Evolutionary conservation across 2,329 filamentous ascomycete species (phyloP).

Genomic region (Epichloe sylvatica): DNA sequence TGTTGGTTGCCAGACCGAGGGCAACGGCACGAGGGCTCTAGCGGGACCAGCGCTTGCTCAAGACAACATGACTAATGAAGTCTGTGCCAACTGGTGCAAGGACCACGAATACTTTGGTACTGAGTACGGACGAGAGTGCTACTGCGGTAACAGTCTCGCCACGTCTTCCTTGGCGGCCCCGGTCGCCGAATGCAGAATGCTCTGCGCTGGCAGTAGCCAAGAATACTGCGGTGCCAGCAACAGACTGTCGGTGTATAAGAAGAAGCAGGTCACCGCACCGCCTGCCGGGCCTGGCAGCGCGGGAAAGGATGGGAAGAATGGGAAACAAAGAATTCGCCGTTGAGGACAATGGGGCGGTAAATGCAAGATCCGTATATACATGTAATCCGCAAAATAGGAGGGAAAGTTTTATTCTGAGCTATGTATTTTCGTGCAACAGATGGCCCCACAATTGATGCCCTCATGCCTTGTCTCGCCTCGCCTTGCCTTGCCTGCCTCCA

Average conservation of each 20-base stretch:
- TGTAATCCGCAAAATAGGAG: background rate
- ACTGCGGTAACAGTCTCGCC: conserved; percentile 20
- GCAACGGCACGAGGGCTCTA: conserved; percentile 21
- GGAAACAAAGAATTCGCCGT: background rate
- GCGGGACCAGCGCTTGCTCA: conserved; percentile 10
- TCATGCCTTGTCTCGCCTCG: too few species aligned
- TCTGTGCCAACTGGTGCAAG: conserved; percentile 19
- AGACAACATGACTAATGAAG: conserved; percentile 20
- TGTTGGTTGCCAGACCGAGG: conserved; percentile 25
- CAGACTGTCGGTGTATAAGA: conserved; percentile 23
- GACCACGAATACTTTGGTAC: conserved; percentile 22
- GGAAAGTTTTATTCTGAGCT: background rate
- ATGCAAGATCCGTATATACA: background rate
- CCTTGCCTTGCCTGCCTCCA: background rate
- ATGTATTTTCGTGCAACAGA: too few species aligned
- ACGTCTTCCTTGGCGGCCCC: conserved; percentile 16
- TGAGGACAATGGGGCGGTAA: background rate
- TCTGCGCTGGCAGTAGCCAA: conserved; percentile 22
- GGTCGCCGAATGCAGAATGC: conserved; percentile 25
- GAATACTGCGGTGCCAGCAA: conserved; percentile 28
- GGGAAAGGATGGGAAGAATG: background rate
- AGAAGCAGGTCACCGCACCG: conserved; percentile 8
- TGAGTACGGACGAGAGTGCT: conserved; percentile 25
- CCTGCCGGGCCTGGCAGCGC: background rate
- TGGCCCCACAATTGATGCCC: too few species aligned